A percentile compares a stretch with the other conserved stretches of the same genome.
Conservation (phyloP, 768 basidiomycete genomes). For the Amanita rimosa region DNA sequence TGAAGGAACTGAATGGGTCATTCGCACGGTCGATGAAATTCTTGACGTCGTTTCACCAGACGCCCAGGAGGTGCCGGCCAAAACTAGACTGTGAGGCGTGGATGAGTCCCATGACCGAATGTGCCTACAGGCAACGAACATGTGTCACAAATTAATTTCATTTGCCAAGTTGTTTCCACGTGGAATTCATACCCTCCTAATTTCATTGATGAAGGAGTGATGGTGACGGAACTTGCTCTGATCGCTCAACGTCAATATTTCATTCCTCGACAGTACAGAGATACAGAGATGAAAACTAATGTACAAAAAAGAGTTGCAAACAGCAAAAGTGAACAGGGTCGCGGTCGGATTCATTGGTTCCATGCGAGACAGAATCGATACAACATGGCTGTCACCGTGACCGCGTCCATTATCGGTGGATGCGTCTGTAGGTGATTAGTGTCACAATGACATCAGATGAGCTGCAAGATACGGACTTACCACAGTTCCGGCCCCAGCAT, state of each 20-base stretch:
- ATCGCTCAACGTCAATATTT: neutral
- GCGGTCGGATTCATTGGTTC: conserved; percentile 25
- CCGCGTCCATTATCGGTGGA: conserved; percentile 84
- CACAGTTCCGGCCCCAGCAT: conserved; percentile 72
- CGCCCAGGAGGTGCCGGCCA: conserved; percentile 30
- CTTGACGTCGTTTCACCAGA: conserved; percentile 57
- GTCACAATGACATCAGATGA: conserved; percentile 8
- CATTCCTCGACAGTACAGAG: neutral
- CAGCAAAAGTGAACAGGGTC: neutral
- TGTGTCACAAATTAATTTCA: conserved; percentile 28
- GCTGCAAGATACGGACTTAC: conserved; percentile 29
- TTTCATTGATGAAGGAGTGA: conserved; percentile 4
- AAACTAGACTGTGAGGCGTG: conserved; percentile 48
- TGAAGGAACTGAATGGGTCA: conserved; percentile 83
- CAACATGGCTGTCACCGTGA: conserved; percentile 77
- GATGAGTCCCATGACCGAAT: conserved; percentile 25
- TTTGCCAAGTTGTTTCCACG: conserved; percentile 16
- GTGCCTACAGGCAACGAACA: conserved; percentile 18
- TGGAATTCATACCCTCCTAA: conserved; percentile 14
- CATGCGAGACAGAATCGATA: conserved; percentile 63
- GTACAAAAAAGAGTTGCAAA: neutral
- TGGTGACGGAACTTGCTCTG: neutral
- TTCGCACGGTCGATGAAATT: conserved; percentile 74
- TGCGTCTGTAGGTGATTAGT: conserved; percentile 43
- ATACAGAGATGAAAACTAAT: neutral